Evolutionary conservation across 2,329 filamentous ascomycete species (phyloP).

Genomic region (Chalara sp.): DNA sequence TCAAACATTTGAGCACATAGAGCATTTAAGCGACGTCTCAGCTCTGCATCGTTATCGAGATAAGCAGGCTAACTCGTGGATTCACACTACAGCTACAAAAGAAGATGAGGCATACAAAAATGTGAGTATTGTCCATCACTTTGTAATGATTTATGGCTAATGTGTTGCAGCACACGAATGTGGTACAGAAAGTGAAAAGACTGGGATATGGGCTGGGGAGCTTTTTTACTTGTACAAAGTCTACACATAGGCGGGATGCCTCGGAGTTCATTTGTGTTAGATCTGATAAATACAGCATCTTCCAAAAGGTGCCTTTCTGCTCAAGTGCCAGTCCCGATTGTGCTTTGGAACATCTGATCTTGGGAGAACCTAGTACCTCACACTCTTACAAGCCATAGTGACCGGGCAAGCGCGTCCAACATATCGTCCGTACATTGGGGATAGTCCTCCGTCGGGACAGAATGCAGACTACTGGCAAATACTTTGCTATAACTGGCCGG

Average conservation of each 20-base stretch:
- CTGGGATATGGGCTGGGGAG: not conserved
- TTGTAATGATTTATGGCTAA: not conserved
- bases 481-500: no score
- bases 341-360: no score
- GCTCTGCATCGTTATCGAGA: not conserved
- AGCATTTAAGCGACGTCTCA: not conserved
- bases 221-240: slow-evolving; percentile 31
- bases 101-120: slow-evolving; percentile 12
- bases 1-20: not conserved
- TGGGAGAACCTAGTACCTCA: no score
- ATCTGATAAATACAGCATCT: no score
- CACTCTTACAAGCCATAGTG: no score
- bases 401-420: no score
- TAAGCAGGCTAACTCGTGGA: not conserved
- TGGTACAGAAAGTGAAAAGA: slow-evolving; percentile 11
- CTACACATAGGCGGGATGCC: slow-evolving; percentile 19
- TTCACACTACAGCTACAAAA: slow-evolving; percentile 6
- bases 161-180: slow-evolving; percentile 7
- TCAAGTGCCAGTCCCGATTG: no score
- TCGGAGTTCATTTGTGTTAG: slow-evolving; percentile 16
- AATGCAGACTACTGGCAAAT: no score
- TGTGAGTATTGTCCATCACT: not conserved
- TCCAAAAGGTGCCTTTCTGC: no score
- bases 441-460: no score
- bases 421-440: no score